Percentiles rank a stretch among this genome's conserved stretches.
Conservation (phyloP, 164 flowering plant genomes). For the Warburgia ugandensis region DNA sequence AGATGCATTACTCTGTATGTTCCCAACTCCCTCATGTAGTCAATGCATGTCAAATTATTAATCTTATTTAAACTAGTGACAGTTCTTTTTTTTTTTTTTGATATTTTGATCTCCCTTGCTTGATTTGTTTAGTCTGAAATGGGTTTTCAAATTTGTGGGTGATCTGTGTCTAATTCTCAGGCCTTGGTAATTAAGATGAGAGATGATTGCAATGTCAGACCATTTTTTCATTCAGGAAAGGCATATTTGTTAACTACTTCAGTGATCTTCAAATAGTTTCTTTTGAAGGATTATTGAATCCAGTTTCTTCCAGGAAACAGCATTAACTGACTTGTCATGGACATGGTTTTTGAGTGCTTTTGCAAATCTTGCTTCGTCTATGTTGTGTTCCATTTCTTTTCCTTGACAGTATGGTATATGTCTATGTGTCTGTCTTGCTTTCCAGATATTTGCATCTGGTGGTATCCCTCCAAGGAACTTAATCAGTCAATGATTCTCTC, state of each 20-base stretch:
- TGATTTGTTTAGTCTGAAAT: too few species aligned
- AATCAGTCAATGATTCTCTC: conserved; percentile 26
- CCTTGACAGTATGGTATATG: not conserved
- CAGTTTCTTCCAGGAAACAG: not conserved
- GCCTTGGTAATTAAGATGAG: too few species aligned
- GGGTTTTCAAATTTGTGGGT: too few species aligned
- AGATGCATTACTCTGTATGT: conserved; percentile 16
- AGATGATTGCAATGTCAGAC: too few species aligned
- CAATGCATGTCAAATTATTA: too few species aligned
- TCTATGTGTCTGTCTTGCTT: not conserved
- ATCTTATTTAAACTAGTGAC: too few species aligned
- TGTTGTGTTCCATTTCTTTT: not conserved
- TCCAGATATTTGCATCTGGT: not conserved
- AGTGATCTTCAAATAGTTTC: not conserved
- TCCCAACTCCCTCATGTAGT: not conserved
- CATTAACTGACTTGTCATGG: too few species aligned
- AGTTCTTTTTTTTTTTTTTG: too few species aligned
- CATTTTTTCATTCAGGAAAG: too few species aligned
- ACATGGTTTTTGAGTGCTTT: too few species aligned
- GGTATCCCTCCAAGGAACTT: conserved; percentile 32
- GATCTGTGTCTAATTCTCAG: too few species aligned
- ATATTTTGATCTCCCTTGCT: too few species aligned
- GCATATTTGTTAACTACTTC: not conserved
- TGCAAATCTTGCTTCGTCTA: not conserved
- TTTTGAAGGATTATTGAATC: not conserved